phyloP scores from a whole-genome alignment of 2,329 filamentous ascomycete species.

The Fusarium falciforme region DNA sequence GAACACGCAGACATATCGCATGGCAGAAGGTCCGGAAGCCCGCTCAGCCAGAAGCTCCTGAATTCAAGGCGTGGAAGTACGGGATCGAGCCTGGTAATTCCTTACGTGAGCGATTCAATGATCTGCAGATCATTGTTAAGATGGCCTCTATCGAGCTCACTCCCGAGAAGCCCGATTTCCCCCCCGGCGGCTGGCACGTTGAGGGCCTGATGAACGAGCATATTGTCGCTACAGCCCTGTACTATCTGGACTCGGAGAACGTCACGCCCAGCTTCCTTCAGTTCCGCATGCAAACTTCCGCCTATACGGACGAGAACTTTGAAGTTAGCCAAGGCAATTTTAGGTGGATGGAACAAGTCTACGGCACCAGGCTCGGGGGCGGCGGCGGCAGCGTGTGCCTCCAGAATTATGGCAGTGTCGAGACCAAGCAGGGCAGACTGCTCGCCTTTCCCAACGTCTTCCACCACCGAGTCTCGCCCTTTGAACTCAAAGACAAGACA shows the following conservation, averaged over 20 bases:
- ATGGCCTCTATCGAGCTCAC: constrained; percentile 51
- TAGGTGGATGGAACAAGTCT: constrained; percentile 25
- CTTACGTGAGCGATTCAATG: constrained; percentile 11
- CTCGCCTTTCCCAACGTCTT: constrained; percentile 38
- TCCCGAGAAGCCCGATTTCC: constrained; percentile 36
- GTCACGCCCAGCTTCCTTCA: constrained; percentile 29
- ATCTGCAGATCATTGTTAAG: constrained; percentile 70
- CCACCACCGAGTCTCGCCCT: constrained; percentile 46
- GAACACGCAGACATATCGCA: not conserved
- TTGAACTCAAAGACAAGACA: constrained; percentile 58
- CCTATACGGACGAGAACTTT: not conserved
- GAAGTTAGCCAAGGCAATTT: not conserved
- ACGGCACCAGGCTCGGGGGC: not conserved
- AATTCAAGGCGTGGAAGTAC: constrained; percentile 52
- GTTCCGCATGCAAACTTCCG: constrained; percentile 33
- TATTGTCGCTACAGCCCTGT: constrained; percentile 44
- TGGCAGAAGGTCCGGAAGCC: constrained; percentile 31
- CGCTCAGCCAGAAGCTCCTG: constrained; percentile 19
- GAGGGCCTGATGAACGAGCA: constrained; percentile 46
- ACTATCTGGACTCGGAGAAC: constrained; percentile 41
- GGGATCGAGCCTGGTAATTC: constrained; percentile 7
- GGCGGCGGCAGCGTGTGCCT: not conserved
- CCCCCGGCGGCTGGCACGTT: constrained; percentile 35
- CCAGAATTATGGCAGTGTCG: constrained; percentile 32
- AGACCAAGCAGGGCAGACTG: constrained; percentile 29